Base-by-base conservation (phyloP, 768 basidiomycete genomes). In the Gelatoporia subvermispora region DNA sequence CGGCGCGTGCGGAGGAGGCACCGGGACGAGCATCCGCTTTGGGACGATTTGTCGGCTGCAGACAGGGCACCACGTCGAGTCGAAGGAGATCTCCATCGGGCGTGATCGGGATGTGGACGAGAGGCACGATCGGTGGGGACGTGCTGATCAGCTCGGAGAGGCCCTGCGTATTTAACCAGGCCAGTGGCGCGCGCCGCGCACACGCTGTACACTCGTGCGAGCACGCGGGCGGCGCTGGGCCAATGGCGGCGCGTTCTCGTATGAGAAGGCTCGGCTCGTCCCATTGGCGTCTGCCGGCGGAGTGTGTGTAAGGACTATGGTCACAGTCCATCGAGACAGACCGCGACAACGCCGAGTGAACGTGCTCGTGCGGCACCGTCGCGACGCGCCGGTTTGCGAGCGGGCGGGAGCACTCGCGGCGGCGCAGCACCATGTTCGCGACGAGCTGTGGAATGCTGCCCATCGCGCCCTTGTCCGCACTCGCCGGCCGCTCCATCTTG, bases 31-130 rank as follows among this genome's bases (percentile, higher is more conserved):
- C 54, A 68, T 70, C 54, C 85, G 83, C 62, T 87, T 88, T n/a
- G 89, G 88, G n/a, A 78, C 69, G 56, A 92, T 89, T 54, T 84
- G 83, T 56, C 79, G 72, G 59, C 82, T 78, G 72, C 89, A 92
- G 60, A 78, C 79, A 43, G 85, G 85, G 76, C 88, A 91, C 84
- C 85, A 92, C 48, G 81, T 72, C 53, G 82, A 75, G 69, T 88
- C 87, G 69, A 82, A 60, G 53, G 54, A 43, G 45, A 60, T 56
- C 51, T 61, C 55, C 60, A 53, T 41, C 47, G 50, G 51, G 60
- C 28, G 13, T 44, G 22, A 25, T 24, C 10, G 22, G 13, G 28
- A 43, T 8, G 24, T 57, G 55, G 63, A 61, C 53, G 53, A 50
- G 45, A 41, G 44, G 22, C 8, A 5, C n/a, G 38, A 17, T 39